Evolutionary conservation across 495 filamentous ascomycete species (phyloP).

Genomic region (Hamigera avellanea): DNA sequence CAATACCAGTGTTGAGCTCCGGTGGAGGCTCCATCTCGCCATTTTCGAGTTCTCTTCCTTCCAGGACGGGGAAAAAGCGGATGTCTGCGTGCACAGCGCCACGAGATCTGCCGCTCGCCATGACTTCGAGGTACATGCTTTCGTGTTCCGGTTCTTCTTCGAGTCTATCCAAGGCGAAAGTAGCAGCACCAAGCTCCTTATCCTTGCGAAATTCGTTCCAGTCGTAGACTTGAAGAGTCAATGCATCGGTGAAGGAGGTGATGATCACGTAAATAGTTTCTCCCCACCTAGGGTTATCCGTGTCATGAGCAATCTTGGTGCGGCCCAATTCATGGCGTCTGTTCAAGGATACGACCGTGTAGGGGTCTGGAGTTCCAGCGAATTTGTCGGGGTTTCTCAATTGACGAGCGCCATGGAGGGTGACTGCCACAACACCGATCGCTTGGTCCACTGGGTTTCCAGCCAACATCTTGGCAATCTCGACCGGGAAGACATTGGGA

Average conservation of each 20-base stretch:
- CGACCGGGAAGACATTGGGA: constrained; percentile 95
- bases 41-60: constrained; percentile 56
- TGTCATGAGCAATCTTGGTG: constrained; percentile 81
- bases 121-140: constrained; percentile 73
- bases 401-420: constrained; percentile 78
- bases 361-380: constrained; percentile 87
- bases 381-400: constrained; percentile 94
- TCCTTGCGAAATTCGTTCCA: constrained; percentile 95
- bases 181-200: constrained; percentile 81
- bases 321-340: constrained; percentile 64
- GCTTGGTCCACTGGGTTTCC: constrained; percentile 89
- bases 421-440: constrained; percentile 86
- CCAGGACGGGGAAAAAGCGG: constrained; percentile 89
- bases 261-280: constrained; percentile 93
- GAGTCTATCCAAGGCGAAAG: constrained; percentile 72
- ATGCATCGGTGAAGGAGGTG: constrained; percentile 72
- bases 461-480: constrained; percentile 97
- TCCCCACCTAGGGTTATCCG: constrained; percentile 81
- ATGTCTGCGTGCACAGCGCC: constrained; percentile 73
- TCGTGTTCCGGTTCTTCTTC: constrained; percentile 67
- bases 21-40: constrained; percentile 70
- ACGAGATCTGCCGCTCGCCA: constrained; percentile 70
- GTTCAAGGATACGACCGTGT: constrained; percentile 79
- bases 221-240: constrained; percentile 77
- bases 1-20: constrained; percentile 85